These are phyloP conservation scores for Leptodermis oblonga DNA, from an alignment of 257 asterid genomes.

Conservation along the genomic window DNA sequence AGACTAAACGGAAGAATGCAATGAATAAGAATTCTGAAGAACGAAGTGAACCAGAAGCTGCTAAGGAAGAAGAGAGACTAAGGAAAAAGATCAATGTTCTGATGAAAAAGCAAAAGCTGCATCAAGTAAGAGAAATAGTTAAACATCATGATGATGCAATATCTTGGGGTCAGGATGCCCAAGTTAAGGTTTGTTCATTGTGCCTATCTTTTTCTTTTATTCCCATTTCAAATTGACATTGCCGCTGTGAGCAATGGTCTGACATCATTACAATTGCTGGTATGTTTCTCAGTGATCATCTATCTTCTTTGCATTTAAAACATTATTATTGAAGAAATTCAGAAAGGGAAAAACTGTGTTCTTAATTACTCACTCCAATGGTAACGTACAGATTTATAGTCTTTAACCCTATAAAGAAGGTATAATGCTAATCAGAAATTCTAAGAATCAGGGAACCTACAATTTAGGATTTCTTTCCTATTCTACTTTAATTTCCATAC, in stretches of 20 bases:
- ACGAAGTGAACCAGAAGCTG: slow-evolving; percentile 37
- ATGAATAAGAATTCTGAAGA: slow-evolving; percentile 54
- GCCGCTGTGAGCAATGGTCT: not conserved
- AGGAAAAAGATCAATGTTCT: slow-evolving; percentile 59
- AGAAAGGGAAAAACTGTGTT: no score
- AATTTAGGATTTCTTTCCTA: no score
- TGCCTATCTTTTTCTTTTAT: not conserved
- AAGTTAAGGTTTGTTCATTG: slow-evolving; percentile 56
- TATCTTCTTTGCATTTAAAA: not conserved
- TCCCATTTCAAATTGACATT: not conserved
- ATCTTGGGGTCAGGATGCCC: slow-evolving; percentile 92
- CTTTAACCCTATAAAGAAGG: no score
- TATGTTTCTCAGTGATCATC: not conserved
- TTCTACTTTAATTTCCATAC: no score
- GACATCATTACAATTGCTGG: not conserved
- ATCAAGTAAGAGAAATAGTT: slow-evolving; percentile 64
- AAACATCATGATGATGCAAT: slow-evolving; percentile 53
- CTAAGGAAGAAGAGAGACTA: slow-evolving; percentile 52
- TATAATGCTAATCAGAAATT: no score
- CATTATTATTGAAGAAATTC: no score
- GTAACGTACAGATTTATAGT: no score
- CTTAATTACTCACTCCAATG: no score
- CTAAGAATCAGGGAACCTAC: no score
- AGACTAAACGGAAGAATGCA: slow-evolving; percentile 66
- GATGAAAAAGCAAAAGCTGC: slow-evolving; percentile 72